Conservation (phyloP, 1,284 basidiomycete species). For the Leccinum subrobustum region DNA sequence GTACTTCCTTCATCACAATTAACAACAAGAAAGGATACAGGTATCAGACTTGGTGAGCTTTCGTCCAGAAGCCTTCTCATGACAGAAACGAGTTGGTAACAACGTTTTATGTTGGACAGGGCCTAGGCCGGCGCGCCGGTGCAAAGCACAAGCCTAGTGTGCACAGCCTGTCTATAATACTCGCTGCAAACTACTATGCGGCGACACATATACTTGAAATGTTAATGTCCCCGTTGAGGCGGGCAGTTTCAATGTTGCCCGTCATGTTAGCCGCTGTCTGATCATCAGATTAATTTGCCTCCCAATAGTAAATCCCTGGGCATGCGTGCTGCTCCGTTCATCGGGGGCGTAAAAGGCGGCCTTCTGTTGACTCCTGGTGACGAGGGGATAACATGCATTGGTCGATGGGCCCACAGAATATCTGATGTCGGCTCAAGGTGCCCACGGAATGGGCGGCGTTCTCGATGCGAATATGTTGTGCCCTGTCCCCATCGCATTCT, state of each 20-base stretch:
- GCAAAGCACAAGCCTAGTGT: conserved; percentile 7
- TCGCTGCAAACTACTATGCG: neutral
- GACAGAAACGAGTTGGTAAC: conserved; percentile 8
- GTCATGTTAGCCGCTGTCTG: conserved; percentile 14
- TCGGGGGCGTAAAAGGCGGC: conserved; percentile 15
- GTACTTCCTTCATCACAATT: conserved; percentile 31
- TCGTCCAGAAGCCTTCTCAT: conserved; percentile 1
- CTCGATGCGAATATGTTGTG: conserved; percentile 1
- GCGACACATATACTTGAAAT: conserved; percentile 6
- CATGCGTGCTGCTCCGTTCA: conserved; percentile 6
- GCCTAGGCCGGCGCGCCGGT: conserved; percentile 12
- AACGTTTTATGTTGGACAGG: conserved; percentile 6
- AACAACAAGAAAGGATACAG: conserved; percentile 32
- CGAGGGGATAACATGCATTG: conserved; percentile 21
- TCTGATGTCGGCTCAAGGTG: conserved; percentile 2
- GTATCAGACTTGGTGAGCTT: conserved; percentile 18
- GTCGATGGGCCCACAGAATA: conserved; percentile 8
- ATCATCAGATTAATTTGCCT: conserved; percentile 28
- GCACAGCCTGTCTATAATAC: conserved; percentile 10
- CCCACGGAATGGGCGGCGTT: neutral
- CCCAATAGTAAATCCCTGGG: conserved; percentile 23
- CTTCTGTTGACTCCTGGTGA: conserved; percentile 24
- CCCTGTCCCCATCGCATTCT: neutral
- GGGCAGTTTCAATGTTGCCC: conserved; percentile 9
- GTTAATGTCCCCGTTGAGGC: conserved; percentile 12